Base-by-base conservation (phyloP, 108 stramenopile genomes). In the Cyclotella kingstonii region DNA sequence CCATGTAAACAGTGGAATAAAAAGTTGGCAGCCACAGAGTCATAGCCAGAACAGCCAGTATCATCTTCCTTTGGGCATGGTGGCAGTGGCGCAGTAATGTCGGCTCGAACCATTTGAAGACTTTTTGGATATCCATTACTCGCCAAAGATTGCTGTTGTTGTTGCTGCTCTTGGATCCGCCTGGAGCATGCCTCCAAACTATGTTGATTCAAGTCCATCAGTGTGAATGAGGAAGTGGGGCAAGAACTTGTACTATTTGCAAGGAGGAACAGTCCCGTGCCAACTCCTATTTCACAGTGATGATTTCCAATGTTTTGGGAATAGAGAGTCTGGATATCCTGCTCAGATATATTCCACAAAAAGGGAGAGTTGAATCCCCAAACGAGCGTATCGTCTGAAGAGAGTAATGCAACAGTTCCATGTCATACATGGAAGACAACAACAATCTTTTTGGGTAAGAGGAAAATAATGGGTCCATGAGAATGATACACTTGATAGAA, bases 311-410 rank as follows among this genome's bases (percentile, higher is more conserved):
- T 40, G 50, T 71, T 71, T 5, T 35, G 11, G 6, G 14, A 6
- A 43, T 71, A 71, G 17, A 71, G 34, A 0, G 63, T 35, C 11
- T 52, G 33, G 2, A 71, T 55, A 23, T 63, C 70, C 5, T 61
- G n/a, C 41, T 65, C 46, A 23, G 40, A 12, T 22, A 71, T 71
- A 6, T 62, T 45, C 70, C 70, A 71, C 6, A 64, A 31, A 39
- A 71, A 71, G 11, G 70, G 70, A 5, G 70, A 71, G 18, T 71
- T 71, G 55, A 71, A 71, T 28, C 63, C 70, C 70, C 70, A 71
- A 15, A 71, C 62, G 27, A 71, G 33, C 33, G 55, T 41, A 47
- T 71, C 70, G 38, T 71, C 67, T 68, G 42, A n/a, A n/a, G n/a
- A n/a, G n/a, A n/a, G n/a, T n/a, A n/a, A n/a, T n/a, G n/a, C n/a